These are phyloP conservation scores for Microsporum ferrugineum DNA, from an alignment of 2,329 filamentous ascomycete species.

Conservation along the genomic window DNA sequence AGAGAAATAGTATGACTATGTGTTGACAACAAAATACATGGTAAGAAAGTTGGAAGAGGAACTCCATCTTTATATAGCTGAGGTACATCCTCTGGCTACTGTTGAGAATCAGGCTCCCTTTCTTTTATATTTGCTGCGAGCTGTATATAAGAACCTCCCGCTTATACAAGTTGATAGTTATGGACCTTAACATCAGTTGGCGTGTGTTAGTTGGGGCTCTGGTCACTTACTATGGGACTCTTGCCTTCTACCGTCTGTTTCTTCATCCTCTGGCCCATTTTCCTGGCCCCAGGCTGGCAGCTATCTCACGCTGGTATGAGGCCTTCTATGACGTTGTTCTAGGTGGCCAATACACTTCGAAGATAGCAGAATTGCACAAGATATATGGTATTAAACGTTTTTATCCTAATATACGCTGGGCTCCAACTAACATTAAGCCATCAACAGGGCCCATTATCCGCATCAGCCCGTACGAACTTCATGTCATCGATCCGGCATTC, in stretches of 20 bases:
- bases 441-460: conserved; percentile 16
- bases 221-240: neutral
- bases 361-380: conserved; percentile 20
- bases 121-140: no score
- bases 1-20: no score
- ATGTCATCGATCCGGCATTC: conserved; percentile 15
- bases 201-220: neutral
- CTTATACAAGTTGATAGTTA: neutral
- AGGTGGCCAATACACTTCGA: conserved; percentile 17
- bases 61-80: no score
- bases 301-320: conserved; percentile 20
- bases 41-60: no score
- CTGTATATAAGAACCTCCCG: no score
- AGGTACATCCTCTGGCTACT: no score
- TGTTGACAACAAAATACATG: no score
- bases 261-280: conserved; percentile 16
- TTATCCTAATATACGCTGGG: no score
- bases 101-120: no score
- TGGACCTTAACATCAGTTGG: neutral
- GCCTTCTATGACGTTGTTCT: conserved; percentile 21
- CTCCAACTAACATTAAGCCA: no score
- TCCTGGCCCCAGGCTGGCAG: conserved; percentile 17
- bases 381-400: conserved; percentile 17
- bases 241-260: neutral
- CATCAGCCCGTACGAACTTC: conserved; percentile 17